Evolutionary conservation across 768 basidiomycete species (phyloP).

Genomic region (Lactifluus subvellereus): DNA sequence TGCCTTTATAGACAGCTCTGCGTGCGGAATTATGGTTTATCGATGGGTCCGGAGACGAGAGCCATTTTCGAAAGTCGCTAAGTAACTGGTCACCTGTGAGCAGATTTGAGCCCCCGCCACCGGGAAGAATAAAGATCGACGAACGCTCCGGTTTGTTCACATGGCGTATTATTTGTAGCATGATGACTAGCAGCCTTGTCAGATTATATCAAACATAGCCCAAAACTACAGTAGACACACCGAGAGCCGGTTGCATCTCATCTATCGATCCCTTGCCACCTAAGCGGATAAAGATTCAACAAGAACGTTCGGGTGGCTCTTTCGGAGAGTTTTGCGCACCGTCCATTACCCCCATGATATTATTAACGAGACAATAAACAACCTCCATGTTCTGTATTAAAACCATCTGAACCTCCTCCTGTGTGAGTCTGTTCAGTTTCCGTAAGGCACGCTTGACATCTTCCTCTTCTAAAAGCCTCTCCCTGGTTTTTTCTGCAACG

Average conservation of each 20-base stretch:
- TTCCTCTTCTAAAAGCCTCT: background rate
- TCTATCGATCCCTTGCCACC: background rate
- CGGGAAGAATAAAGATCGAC: background rate
- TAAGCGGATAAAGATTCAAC: background rate
- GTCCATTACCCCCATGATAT: background rate
- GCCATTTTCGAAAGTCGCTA: conserved; percentile 1
- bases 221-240: background rate
- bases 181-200: background rate
- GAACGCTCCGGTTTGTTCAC: background rate
- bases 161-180: background rate
- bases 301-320: background rate
- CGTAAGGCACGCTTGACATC: background rate
- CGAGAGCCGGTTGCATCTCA: conserved; percentile 2
- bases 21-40: conserved; percentile 6
- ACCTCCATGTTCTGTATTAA: conserved; percentile 1
- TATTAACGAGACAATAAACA: conserved; percentile 4
- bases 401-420: background rate
- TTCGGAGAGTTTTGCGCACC: background rate
- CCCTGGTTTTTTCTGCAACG: background rate
- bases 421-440: conserved; percentile 8
- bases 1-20: background rate
- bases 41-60: conserved; percentile 11
- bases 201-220: background rate
- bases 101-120: background rate
- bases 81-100: conserved; percentile 2